Evolutionary conservation across 225 moss, liverwort and hornwort species (phyloP).

Genomic region (Pseudisothecium myosuroides): DNA sequence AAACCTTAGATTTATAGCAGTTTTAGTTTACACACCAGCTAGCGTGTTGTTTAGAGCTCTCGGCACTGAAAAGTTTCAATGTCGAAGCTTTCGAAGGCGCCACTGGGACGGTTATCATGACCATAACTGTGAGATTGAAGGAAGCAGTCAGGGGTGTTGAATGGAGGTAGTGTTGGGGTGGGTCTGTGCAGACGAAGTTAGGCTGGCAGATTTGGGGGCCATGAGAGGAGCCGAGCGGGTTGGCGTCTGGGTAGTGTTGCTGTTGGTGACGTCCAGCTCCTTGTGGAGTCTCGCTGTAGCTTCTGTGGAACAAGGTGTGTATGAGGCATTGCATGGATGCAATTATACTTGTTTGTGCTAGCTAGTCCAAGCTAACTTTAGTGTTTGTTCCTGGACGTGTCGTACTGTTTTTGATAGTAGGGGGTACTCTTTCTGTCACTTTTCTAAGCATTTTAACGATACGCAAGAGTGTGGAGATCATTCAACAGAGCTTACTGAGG

Average conservation of each 20-base stretch:
- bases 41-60: neutral
- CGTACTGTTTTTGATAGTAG: neutral
- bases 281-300: slow-evolving; percentile 4
- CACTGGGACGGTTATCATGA: neutral
- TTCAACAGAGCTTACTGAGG: too few relatives aligned
- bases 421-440: neutral
- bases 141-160: neutral
- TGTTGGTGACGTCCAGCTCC: neutral
- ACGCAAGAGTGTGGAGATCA: neutral
- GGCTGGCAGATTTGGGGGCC: neutral
- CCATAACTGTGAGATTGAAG: neutral
- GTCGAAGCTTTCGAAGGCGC: neutral
- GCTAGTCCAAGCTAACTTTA: neutral
- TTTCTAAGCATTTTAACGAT: neutral
- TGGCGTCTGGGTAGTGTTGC: neutral
- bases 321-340: neutral
- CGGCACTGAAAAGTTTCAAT: neutral
- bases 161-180: neutral
- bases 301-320: slow-evolving; percentile 16
- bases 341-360: neutral
- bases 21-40: neutral
- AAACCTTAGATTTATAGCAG: too few relatives aligned
- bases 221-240: neutral
- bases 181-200: neutral
- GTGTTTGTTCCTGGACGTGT: neutral